These are phyloP conservation scores for Candida gorgasii DNA, from an alignment of 805 yeast species.

Conservation along the genomic window DNA sequence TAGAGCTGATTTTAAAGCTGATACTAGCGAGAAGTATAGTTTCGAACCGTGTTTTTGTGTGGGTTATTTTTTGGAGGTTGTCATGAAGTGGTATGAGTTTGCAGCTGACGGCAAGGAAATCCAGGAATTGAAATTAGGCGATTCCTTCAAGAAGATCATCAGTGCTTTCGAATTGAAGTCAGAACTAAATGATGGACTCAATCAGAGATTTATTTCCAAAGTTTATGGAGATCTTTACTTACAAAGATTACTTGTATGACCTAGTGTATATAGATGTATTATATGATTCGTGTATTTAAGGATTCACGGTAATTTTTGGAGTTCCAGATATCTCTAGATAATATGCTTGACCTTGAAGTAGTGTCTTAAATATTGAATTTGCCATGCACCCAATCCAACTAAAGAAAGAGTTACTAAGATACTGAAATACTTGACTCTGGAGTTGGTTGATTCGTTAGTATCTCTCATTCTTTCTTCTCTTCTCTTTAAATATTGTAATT, in stretches of 20 bases:
- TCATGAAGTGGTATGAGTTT: background rate
- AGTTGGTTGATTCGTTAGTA: conserved; percentile 94
- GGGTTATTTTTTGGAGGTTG: background rate
- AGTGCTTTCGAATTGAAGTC: background rate
- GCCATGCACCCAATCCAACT: conserved; percentile 86
- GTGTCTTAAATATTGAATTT: conserved; percentile 85
- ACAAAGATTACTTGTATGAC: too few relatives aligned
- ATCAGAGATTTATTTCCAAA: background rate
- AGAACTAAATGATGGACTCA: too few relatives aligned
- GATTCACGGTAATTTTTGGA: too few relatives aligned
- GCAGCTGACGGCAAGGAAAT: background rate
- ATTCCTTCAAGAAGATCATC: background rate
- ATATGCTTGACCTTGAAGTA: conserved; percentile 88
- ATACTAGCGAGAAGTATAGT: background rate
- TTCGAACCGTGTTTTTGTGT: too few relatives aligned
- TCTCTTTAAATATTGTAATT: conserved; percentile 76
- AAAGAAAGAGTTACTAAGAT: conserved; percentile 65
- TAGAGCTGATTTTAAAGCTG: background rate
- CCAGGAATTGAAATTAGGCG: background rate
- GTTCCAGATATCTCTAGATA: conserved; percentile 35
- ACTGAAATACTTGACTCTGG: conserved; percentile 88
- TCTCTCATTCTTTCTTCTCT: conserved; percentile 95
- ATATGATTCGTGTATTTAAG: too few relatives aligned
- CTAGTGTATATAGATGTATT: too few relatives aligned
- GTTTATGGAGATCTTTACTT: background rate